Percentiles rank a stretch among this genome's conserved stretches.
Conservation (phyloP, 306 rosid genomes). For the Begonia fuchsioides region DNA sequence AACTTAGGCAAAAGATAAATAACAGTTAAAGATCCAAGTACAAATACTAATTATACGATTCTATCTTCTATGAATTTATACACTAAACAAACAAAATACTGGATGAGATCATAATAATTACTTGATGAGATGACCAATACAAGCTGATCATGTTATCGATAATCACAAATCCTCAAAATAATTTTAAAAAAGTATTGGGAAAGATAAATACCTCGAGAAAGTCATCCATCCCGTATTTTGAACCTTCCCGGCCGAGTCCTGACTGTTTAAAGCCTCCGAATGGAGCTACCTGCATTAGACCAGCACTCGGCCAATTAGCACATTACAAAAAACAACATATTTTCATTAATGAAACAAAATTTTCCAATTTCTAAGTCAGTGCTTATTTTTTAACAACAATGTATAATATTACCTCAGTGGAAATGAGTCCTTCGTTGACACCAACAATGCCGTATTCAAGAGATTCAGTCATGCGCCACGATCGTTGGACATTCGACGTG, state of each 20-base stretch:
- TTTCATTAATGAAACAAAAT: neutral
- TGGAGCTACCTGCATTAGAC: constrained; percentile 71
- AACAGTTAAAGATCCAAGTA: neutral
- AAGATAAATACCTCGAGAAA: constrained; percentile 59
- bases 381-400: neutral
- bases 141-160: neutral
- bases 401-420: constrained; percentile 69
- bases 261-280: constrained; percentile 95
- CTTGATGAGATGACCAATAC: too few relatives aligned
- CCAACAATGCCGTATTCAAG: constrained; percentile 94
- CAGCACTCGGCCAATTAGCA: neutral
- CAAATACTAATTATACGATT: too few relatives aligned
- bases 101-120: neutral
- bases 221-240: constrained; percentile 94
- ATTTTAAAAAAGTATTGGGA: neutral
- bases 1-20: neutral
- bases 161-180: neutral
- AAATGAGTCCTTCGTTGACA: constrained; percentile 80
- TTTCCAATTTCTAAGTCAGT: too few relatives aligned
- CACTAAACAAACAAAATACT: neutral
- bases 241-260: constrained; percentile 97
- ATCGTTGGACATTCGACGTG: constrained; percentile 69
- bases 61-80: neutral
- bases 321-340: too few relatives aligned
- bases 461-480: constrained; percentile 96